Base-by-base conservation (phyloP, 2,329 filamentous ascomycete species). In the Microdochium bolleyi region DNA sequence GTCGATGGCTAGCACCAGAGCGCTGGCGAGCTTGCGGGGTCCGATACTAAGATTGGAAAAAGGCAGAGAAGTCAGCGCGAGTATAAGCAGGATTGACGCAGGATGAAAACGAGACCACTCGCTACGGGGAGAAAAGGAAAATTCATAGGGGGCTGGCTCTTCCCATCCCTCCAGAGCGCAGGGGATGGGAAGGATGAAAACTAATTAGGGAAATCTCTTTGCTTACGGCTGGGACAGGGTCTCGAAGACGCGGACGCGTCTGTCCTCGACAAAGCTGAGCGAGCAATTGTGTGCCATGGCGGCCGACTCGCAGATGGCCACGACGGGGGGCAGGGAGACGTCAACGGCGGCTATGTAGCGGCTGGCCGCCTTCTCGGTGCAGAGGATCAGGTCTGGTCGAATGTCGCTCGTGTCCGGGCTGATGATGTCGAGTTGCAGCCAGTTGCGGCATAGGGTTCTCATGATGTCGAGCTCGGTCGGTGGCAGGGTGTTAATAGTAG, bases 161-260 rank as follows among this genome's bases (percentile, higher is more conserved):
- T n/a, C n/a, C n/a, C n/a, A n/a, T n/a, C n/a, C n/a, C n/a, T n/a
- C n/a, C n/a, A n/a, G n/a, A n/a, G n/a, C n/a, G n/a, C n/a, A n/a
- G n/a, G n/a, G n/a, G n/a, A n/a, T n/a, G n/a, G n/a, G n/a, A n/a
- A n/a, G n/a, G n/a, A n/a, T n/a, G 9, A 9, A 34, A 16, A 34
- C 5, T 10, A 24, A 24, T 1, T 37, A 50, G 2, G 48, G 49
- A 14, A 7, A 53, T 32, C 13, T 3, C 5, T 44, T 11, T 14
- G 14, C 1, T 3, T 25, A 69, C 64, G 70, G 70, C 49, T 70
- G 69, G 1, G 68, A 69, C 19, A 70, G 64, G 46, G 68, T 70
- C 49, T 71, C 69, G 11, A 69, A 61, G 14, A 70, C 55, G 55
- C 55, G 53, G 22, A 55, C 51, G n/a, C 57, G 53, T 34, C 61